phyloP scores from a whole-genome alignment of 1,284 basidiomycete species.

The Cerioporus squamosus region DNA sequence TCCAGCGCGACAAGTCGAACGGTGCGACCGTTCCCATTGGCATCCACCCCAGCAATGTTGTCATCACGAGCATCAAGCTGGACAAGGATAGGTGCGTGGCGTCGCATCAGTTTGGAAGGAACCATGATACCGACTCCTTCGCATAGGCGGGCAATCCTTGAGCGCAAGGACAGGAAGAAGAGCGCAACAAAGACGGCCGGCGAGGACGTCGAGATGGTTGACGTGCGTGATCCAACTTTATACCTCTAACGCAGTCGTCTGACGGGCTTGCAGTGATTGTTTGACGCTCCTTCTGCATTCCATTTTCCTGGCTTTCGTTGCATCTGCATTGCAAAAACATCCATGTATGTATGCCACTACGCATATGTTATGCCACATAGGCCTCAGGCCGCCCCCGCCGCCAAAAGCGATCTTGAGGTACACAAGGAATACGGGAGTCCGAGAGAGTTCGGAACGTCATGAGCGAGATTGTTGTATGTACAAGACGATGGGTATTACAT shows the following conservation, averaged over 20 bases:
- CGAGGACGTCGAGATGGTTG: slow-evolving; percentile 77
- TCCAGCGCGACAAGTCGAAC: slow-evolving; percentile 97
- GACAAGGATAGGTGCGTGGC: slow-evolving; percentile 79
- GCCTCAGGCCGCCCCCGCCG: slow-evolving; percentile 22
- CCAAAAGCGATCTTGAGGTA: slow-evolving; percentile 1
- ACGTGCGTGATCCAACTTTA: slow-evolving; percentile 52
- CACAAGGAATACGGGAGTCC: background rate
- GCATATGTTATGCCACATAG: slow-evolving; percentile 57
- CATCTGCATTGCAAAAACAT: slow-evolving; percentile 49
- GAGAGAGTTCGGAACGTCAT: slow-evolving; percentile 3
- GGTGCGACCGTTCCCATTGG: slow-evolving; percentile 94
- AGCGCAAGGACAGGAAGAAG: slow-evolving; percentile 81
- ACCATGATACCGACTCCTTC: background rate
- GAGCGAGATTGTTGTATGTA: slow-evolving; percentile 23
- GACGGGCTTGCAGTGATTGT: background rate
- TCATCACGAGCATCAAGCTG: slow-evolving; percentile 90
- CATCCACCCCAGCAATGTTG: slow-evolving; percentile 97
- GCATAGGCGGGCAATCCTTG: slow-evolving; percentile 75
- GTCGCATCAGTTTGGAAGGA: background rate
- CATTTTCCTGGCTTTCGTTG: slow-evolving; percentile 35
- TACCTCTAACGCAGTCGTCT: background rate
- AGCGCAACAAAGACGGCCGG: slow-evolving; percentile 38
- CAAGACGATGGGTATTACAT: slow-evolving; percentile 30
- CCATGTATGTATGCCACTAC: slow-evolving; percentile 54
- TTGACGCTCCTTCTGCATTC: slow-evolving; percentile 26